Percentiles rank a stretch among this genome's conserved stretches.
Evolutionary conservation across 2,329 filamentous ascomycete species (phyloP).

Genomic region (Phaeophleospora eucalypticola): DNA sequence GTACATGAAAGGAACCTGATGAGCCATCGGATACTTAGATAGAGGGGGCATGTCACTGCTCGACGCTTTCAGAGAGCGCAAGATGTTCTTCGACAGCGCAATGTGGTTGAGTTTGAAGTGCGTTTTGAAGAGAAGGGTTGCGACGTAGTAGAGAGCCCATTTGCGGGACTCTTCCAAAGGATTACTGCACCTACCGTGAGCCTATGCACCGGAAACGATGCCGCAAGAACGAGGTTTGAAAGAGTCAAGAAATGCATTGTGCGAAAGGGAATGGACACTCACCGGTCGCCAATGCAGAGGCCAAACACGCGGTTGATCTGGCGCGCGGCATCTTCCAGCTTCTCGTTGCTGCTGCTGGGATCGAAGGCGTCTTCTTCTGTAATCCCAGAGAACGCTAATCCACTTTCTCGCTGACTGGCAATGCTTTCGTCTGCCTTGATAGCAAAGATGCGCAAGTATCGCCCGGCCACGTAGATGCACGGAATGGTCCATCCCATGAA

Average conservation of each 20-base stretch:
- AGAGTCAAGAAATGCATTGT: background rate
- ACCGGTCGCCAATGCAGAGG: constrained; percentile 86
- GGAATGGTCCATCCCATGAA: constrained; percentile 92
- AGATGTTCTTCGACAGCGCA: constrained; percentile 81
- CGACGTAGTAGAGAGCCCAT: constrained; percentile 95
- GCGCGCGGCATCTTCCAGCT: constrained; percentile 84
- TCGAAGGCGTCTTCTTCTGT: constrained; percentile 83
- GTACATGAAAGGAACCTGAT: constrained; percentile 94
- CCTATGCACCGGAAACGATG: constrained; percentile 11
- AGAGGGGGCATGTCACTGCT: constrained; percentile 70
- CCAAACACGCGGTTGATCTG: constrained; percentile 90
- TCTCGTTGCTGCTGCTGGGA: constrained; percentile 72
- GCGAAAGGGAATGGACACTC: constrained; percentile 29
- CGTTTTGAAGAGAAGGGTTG: constrained; percentile 94
- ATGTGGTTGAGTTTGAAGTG: constrained; percentile 89
- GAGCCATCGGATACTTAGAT: constrained; percentile 76
- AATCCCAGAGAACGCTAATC: constrained; percentile 44
- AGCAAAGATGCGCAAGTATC: constrained; percentile 80
- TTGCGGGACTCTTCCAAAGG: constrained; percentile 86
- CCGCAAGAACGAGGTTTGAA: background rate
- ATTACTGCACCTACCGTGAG: constrained; percentile 52
- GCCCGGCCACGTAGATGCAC: constrained; percentile 80
- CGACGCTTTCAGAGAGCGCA: constrained; percentile 74
- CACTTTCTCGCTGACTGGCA: constrained; percentile 43
- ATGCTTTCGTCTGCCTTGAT: constrained; percentile 79